Evolutionary conservation across 192 early-diverging fungal genomes (phyloP).

Genomic region (Chytriomyces hyalinus): DNA sequence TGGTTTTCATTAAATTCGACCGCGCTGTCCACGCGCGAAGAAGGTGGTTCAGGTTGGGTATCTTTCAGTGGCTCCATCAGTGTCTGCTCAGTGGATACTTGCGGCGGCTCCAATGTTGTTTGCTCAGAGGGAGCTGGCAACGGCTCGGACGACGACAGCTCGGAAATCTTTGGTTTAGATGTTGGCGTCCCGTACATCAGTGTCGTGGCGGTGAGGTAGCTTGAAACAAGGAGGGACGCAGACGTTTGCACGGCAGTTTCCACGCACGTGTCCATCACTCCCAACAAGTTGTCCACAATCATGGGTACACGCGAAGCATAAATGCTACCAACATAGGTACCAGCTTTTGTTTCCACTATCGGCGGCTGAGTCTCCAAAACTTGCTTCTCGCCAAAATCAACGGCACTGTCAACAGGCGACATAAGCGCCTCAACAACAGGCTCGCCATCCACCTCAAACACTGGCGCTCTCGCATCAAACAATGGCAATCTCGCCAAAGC

Average conservation of each 20-base stretch:
- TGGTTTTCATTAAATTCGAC: too few relatives aligned
- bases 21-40: too few relatives aligned
- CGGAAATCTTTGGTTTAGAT: too few relatives aligned
- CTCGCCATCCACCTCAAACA: constrained; percentile 19
- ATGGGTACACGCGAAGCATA: not conserved
- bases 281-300: not conserved
- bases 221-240: not conserved
- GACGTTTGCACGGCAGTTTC: not conserved
- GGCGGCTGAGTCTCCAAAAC: not conserved
- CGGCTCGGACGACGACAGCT: too few relatives aligned
- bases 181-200: constrained; percentile 3
- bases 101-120: too few relatives aligned
- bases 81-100: too few relatives aligned
- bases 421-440: not conserved
- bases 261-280: constrained; percentile 1
- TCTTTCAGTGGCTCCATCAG: too few relatives aligned
- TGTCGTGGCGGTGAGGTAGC: not conserved
- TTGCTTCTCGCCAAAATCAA: not conserved
- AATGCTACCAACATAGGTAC: not conserved
- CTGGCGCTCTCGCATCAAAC: not conserved
- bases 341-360: too few relatives aligned
- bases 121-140: too few relatives aligned
- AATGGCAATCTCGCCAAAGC: not conserved
- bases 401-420: constrained; percentile 29
- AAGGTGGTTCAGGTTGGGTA: too few relatives aligned